phyloP scores from a whole-genome alignment of 768 basidiomycete genomes.

The Mycena alexandri region DNA sequence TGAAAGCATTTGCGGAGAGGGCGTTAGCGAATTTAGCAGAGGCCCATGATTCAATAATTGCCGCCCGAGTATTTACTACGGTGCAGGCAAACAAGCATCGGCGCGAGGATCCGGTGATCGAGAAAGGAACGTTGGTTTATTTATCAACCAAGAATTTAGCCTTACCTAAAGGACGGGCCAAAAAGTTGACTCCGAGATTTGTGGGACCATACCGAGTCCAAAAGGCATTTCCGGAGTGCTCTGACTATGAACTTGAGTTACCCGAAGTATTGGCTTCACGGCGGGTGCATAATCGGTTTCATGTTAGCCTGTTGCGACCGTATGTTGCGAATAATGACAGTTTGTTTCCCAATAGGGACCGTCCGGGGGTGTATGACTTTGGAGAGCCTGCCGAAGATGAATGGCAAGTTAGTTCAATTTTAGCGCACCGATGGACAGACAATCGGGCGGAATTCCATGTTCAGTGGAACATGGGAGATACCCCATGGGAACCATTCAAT shows the following conservation, averaged over 20 bases:
- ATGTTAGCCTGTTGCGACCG: slow-evolving; percentile 47
- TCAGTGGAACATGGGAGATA: slow-evolving; percentile 48
- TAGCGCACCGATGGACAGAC: slow-evolving; percentile 40
- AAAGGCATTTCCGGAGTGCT: slow-evolving; percentile 36
- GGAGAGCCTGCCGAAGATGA: slow-evolving; percentile 48
- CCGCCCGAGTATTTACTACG: slow-evolving; percentile 39
- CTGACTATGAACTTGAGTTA: slow-evolving; percentile 47
- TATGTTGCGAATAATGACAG: slow-evolving; percentile 47
- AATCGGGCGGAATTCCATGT: slow-evolving; percentile 43
- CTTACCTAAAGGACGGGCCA: slow-evolving; percentile 47
- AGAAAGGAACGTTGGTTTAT: slow-evolving; percentile 47
- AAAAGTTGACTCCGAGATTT: slow-evolving; percentile 52
- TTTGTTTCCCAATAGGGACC: slow-evolving; percentile 49
- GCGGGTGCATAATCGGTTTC: slow-evolving; percentile 14
- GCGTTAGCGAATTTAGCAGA: background rate
- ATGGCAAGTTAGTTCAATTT: slow-evolving; percentile 52
- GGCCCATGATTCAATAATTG: slow-evolving; percentile 45
- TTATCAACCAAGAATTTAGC: slow-evolving; percentile 52
- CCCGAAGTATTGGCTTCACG: slow-evolving; percentile 40
- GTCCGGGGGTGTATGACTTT: slow-evolving; percentile 52
- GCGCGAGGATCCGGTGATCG: slow-evolving; percentile 30
- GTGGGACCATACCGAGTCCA: slow-evolving; percentile 33
- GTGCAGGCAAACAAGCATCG: slow-evolving; percentile 33
- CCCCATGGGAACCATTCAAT: slow-evolving; percentile 44
- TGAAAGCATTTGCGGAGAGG: background rate